phyloP scores from a whole-genome alignment of 2,329 filamentous ascomycete genomes.

The Pseudocercospora crystallina region DNA sequence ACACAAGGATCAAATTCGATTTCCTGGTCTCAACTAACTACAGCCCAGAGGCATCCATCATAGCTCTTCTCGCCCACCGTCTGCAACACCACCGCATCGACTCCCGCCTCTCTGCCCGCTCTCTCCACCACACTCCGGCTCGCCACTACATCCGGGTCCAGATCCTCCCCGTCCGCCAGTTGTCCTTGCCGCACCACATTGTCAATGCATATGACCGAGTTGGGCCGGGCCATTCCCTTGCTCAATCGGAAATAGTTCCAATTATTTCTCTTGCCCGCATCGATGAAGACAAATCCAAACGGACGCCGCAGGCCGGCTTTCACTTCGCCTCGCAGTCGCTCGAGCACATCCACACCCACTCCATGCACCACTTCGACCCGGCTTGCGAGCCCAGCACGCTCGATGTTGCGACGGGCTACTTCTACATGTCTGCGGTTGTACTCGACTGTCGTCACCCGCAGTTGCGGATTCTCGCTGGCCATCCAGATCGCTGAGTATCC shows the following conservation, averaged over 20 bases:
- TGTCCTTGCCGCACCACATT: constrained; percentile 34
- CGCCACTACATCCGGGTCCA: neutral
- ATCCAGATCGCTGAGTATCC: constrained; percentile 25
- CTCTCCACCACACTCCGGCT: constrained; percentile 43
- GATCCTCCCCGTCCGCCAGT: constrained; percentile 1
- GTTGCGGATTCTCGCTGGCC: constrained; percentile 11
- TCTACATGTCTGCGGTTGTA: constrained; percentile 13
- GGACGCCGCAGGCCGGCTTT: constrained; percentile 17
- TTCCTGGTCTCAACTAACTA: too few relatives aligned
- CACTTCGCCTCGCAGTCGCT: constrained; percentile 19
- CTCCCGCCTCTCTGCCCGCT: constrained; percentile 43
- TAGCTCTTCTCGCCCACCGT: constrained; percentile 50
- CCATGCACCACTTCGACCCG: constrained; percentile 23
- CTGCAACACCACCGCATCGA: constrained; percentile 47
- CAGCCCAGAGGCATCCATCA: constrained; percentile 42
- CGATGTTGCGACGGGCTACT: constrained; percentile 17
- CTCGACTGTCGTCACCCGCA: constrained; percentile 25
- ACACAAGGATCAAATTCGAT: too few relatives aligned
- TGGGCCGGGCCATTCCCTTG: constrained; percentile 16
- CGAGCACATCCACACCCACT: constrained; percentile 23
- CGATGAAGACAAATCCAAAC: constrained; percentile 28
- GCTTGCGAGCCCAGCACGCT: constrained; percentile 17
- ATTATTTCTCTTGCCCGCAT: constrained; percentile 28
- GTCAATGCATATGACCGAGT: constrained; percentile 24
- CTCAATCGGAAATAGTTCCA: constrained; percentile 20